Evolutionary conservation across 306 rosid species (phyloP), one percentile per base, ranked within the genome.

Genomic region (Echinosophora koreensis): DNA sequence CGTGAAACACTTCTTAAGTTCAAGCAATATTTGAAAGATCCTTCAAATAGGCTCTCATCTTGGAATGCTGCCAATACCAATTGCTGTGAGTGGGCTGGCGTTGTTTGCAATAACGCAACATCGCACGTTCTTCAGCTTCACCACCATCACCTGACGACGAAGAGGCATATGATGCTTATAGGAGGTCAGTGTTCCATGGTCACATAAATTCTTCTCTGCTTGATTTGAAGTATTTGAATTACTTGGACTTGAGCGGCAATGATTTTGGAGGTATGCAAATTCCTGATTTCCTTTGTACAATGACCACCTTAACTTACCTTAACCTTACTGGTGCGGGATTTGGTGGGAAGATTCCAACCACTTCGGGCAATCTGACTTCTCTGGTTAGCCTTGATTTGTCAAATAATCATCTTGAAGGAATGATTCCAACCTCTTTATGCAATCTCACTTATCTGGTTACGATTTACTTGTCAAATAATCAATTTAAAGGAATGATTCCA

Each of bases 91-190:
- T 35, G 79, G 78, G 22, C 1, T 1, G 41, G 72, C 11, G 51
- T 81, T 27, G 38, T 2, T 5, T 85, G 86, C 8, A 62, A 71
- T 10, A 13, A 62, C 34, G 0, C 1, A 2, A 85, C 85, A 1
- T 42, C 74, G 16, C 74, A 47, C 15, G 41, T 81, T 71, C 57
- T 1, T 4, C 58, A 76, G 11, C 56, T 80, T 10, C 39, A 0
- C 39, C 39, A 22, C 22, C 22, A 22, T 22, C 22, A 22, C 22
- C 22, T 1, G 22, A 22, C 22, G 22, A 22, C 22, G 22, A 22
- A 22, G 22, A 22, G 22, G 22, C 22, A 4, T 35, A 12, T 12
- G 41, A 6, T 1, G 58, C 39, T 28, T 12, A 47, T 27, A 4
- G 1, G 13, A 8, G n/a, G 41, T 14, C 34, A 1, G 0, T 0